Evolutionary conservation across 345 rosid species (phyloP), one percentile per base, ranked within the genome.

Genomic region (Brassica incana): DNA sequence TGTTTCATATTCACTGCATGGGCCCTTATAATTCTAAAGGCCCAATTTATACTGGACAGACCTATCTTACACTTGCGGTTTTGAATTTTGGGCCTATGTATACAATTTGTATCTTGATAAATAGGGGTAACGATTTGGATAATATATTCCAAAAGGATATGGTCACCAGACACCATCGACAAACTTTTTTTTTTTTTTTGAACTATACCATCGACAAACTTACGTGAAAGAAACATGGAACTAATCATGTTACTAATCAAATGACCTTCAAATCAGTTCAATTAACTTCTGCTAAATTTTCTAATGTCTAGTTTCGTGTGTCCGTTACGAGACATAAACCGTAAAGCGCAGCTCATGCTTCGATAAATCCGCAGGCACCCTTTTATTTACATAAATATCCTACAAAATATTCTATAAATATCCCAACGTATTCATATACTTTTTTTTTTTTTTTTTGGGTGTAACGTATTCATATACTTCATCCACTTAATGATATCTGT

Each of bases 261-360:
- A 16, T 38, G 45, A 14, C 33, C 20, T 43, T 76, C 36, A 68
- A 67, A 76, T 76, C 60, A 77, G 59, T 8, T 45, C 74, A 77
- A 27, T 43, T 43, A 25, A 63, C 69, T 48, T 77, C 6, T 50
- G 29, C 54, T 33, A 62, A 64, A 63, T 27, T 27, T 27, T 27
- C 30, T 27, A 27, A 14, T 52, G 63, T 45, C 27, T 69, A 69
- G 6, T 54, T 69, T 60, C 63, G 33, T 45, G 35, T 45, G 38
- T 33, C 5, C 27, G 14, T 69, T 32, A 15, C 23, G 36, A 61
- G 52, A 61, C 69, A 43, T 40, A 16, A 32, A 29, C 45, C 67
- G 33, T 54, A 66, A 4, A 20, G 23, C 45, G 68, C 68, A 33
- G 45, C 68, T 33, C 71, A 65, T 50, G 35, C 36, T 64, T 74